Base-by-base conservation (phyloP, 1,139 yeast species). In the Geotrichum australiense region DNA sequence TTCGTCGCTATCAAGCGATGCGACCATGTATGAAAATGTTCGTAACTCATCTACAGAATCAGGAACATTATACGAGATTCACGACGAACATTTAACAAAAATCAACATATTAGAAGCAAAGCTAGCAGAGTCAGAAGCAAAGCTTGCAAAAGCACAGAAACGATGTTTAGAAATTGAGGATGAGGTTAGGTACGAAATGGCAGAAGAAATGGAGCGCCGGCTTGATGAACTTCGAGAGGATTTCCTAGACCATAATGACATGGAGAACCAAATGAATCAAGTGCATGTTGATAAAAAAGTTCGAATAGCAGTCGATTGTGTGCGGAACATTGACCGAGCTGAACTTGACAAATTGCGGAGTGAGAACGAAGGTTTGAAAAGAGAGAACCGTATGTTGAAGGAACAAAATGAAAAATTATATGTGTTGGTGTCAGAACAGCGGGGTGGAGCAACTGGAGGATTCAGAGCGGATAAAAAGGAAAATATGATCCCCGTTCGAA, bases 171-270 rank as follows among this genome's bases (percentile, higher is more conserved):
- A 48, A 11, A 42, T 54, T 11, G 70, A 66, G 39, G 47, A 59
- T 36, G 51, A 53, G 11, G 50, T 62, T 1, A 57, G 69, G 35
- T 49, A 52, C 12, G 68, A 63, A 29, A 48, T 66, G 39, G 50
- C 56, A 11, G 55, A 54, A 14, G 58, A 57, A 11, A 63, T 58
- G 53, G 70, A 66, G 37, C 23, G 26, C 2, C 58, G 50, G 34
- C 50, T 63, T 15, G 54, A 57, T 10, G 58, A 59, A 21, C 42
- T 65, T 28, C 56, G 58, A 19, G 42, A 47, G 7, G 39, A 51
- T 19, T 59, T 54, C 34, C 37, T 50, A 20, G 50, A 50, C 10
- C 46, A 53, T n/a, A 28, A 63, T 8, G 58, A 61, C 34, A 53
- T 53, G 23, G 57, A 50, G 10, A 28, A 32, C 14, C 22, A 24